Evolutionary conservation across 2,329 filamentous ascomycete genomes (phyloP).

Genomic region (Colletotrichum incanum): DNA sequence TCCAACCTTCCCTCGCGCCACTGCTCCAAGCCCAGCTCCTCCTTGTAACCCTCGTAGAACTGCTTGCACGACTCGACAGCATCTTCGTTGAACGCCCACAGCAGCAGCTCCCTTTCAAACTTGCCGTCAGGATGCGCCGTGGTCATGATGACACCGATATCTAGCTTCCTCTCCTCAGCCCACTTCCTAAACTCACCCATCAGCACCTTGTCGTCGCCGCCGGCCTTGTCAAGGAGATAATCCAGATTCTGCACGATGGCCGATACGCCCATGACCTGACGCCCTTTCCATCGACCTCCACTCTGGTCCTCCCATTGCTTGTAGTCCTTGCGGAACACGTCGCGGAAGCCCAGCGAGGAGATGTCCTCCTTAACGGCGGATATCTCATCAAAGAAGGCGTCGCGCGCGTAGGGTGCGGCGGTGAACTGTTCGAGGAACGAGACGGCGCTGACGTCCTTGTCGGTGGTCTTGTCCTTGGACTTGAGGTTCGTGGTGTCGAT

Average conservation of each 20-base stretch:
- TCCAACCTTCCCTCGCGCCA: conserved; percentile 69
- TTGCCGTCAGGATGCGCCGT: conserved; percentile 68
- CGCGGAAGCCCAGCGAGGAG: conserved; percentile 70
- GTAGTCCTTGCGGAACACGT: conserved; percentile 86
- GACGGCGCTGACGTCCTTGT: conserved; percentile 72
- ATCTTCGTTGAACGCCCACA: conserved; percentile 72
- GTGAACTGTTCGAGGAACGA: conserved; percentile 67
- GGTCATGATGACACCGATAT: conserved; percentile 79
- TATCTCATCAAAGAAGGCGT: conserved; percentile 72
- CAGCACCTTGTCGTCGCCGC: conserved; percentile 59
- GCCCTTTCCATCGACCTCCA: conserved; percentile 46
- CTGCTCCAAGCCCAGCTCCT: conserved; percentile 69
- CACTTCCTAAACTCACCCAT: conserved; percentile 66
- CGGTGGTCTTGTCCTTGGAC: conserved; percentile 75
- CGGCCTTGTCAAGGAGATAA: conserved; percentile 71
- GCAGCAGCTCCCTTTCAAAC: conserved; percentile 77
- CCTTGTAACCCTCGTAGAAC: conserved; percentile 66
- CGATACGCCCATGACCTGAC: conserved; percentile 72
- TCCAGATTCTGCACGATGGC: conserved; percentile 74
- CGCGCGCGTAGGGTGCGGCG: conserved; percentile 64
- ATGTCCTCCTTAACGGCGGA: conserved; percentile 78
- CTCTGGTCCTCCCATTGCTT: conserved; percentile 80
- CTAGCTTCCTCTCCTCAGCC: conserved; percentile 70
- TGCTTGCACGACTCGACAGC: conserved; percentile 66
- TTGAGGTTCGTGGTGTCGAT: conserved; percentile 80